Percentiles rank a stretch among this genome's conserved stretches.
Evolutionary conservation across 108 stramenopile genomes (phyloP).

Genomic region (Skeletonema tropicum): DNA sequence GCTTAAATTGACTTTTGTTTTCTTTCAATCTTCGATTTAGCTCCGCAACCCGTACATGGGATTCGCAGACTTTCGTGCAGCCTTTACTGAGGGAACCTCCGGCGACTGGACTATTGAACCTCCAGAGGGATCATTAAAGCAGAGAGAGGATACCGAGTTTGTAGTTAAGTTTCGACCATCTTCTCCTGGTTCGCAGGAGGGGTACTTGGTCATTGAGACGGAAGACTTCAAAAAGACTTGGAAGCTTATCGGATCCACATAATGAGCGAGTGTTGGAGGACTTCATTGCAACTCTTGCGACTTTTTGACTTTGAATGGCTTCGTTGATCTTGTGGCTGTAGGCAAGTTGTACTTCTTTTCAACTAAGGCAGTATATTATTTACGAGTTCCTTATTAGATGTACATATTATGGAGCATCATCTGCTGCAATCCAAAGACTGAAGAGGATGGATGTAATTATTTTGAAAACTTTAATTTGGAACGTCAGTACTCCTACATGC

Average conservation of each 20-base stretch:
- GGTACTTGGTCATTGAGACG: slow-evolving; percentile 83
- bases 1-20: neutral
- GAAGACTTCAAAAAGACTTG: slow-evolving; percentile 91
- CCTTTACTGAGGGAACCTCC: slow-evolving; percentile 69
- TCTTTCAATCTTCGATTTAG: slow-evolving; percentile 16
- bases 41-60: slow-evolving; percentile 86
- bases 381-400: too few species aligned
- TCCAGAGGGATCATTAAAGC: slow-evolving; percentile 67
- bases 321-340: too few species aligned
- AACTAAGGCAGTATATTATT: too few species aligned
- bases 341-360: too few species aligned
- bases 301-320: neutral
- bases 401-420: too few species aligned
- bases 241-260: slow-evolving; percentile 71
- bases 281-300: neutral
- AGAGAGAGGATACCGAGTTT: slow-evolving; percentile 64
- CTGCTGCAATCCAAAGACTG: too few species aligned
- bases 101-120: slow-evolving; percentile 73
- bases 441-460: too few species aligned
- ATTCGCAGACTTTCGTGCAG: slow-evolving; percentile 89
- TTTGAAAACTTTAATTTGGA: too few species aligned
- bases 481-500: too few species aligned
- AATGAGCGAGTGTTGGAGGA: neutral
- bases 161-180: slow-evolving; percentile 73
- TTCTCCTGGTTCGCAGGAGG: slow-evolving; percentile 62